phyloP scores from a whole-genome alignment of 345 rosid genomes.

The Populus pruinosa region DNA sequence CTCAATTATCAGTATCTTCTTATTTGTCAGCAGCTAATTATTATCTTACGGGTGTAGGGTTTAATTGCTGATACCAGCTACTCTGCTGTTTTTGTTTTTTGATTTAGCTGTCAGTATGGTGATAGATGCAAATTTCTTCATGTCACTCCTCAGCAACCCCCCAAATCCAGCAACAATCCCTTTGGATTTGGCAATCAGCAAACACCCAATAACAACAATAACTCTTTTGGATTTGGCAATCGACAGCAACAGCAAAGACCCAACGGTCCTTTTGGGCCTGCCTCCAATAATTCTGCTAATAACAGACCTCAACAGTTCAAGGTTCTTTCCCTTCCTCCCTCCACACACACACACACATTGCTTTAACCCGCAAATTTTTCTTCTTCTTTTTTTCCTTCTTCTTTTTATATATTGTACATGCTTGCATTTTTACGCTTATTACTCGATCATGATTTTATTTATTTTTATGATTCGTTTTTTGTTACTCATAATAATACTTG shows the following conservation, averaged over 20 bases:
- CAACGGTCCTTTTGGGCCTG: too few relatives aligned
- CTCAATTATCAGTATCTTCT: not conserved
- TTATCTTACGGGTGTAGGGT: not conserved
- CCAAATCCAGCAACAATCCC: constrained; percentile 18
- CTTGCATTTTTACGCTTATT: not conserved
- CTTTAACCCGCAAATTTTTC: too few relatives aligned
- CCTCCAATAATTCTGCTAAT: constrained; percentile 22
- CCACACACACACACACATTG: too few relatives aligned
- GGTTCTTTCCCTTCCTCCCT: constrained; percentile 30
- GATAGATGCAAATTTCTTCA: constrained; percentile 73
- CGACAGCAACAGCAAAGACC: too few relatives aligned
- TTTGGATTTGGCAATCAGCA: constrained; percentile 50
- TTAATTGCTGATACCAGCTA: not conserved
- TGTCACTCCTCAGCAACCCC: constrained; percentile 48
- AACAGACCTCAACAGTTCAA: constrained; percentile 53
- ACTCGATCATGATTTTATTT: not conserved
- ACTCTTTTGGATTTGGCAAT: too few relatives aligned
- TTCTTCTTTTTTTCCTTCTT: not conserved
- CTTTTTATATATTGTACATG: not conserved
- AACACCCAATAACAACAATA: constrained; percentile 12
- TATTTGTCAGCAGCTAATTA: not conserved
- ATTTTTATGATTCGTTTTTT: not conserved
- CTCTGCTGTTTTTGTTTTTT: not conserved
- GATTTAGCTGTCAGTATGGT: constrained; percentile 75
- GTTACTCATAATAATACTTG: not conserved